These are phyloP conservation scores for Chrysophaeum taylorii DNA, from an alignment of 352 stramenopile genomes.

Conservation along the genomic window DNA sequence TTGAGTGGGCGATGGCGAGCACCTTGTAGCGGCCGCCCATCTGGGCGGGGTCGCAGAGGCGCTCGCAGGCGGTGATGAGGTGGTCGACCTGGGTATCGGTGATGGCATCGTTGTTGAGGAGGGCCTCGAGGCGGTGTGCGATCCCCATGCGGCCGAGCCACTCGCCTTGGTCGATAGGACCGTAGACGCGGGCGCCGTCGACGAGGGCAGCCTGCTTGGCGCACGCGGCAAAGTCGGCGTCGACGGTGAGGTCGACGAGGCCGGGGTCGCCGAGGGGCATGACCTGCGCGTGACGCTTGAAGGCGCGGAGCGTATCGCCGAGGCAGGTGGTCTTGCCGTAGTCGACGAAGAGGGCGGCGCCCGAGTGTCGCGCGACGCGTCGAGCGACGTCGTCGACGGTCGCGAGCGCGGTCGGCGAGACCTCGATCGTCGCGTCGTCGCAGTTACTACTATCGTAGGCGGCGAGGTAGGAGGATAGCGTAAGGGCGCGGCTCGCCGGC, in stretches of 20 bases:
- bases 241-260: constrained; percentile 70
- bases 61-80: constrained; percentile 76
- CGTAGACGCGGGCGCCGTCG: constrained; percentile 45
- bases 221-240: constrained; percentile 54
- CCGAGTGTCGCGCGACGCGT: constrained; percentile 62
- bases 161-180: constrained; percentile 71
- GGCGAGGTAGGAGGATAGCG: too few species aligned
- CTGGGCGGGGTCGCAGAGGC: constrained; percentile 73
- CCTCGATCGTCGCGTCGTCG: constrained; percentile 68
- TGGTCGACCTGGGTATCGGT: constrained; percentile 65
- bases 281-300: constrained; percentile 85
- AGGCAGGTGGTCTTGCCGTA: constrained; percentile 80
- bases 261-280: constrained; percentile 74
- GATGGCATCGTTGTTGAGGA: constrained; percentile 66
- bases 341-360: constrained; percentile 79
- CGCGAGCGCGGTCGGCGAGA: constrained; percentile 76
- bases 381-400: constrained; percentile 78
- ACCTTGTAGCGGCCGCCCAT: constrained; percentile 89
- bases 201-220: constrained; percentile 3
- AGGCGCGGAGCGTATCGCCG: constrained; percentile 75
- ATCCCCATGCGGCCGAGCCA: constrained; percentile 90
- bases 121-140: constrained; percentile 70
- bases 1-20: constrained; percentile 64
- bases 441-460: too few species aligned
- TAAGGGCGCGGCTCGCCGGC: constrained; percentile 67